These are phyloP conservation scores for Strombidium stylifer DNA, from an alignment of 73 alveolate species.

Conservation along the genomic window DNA sequence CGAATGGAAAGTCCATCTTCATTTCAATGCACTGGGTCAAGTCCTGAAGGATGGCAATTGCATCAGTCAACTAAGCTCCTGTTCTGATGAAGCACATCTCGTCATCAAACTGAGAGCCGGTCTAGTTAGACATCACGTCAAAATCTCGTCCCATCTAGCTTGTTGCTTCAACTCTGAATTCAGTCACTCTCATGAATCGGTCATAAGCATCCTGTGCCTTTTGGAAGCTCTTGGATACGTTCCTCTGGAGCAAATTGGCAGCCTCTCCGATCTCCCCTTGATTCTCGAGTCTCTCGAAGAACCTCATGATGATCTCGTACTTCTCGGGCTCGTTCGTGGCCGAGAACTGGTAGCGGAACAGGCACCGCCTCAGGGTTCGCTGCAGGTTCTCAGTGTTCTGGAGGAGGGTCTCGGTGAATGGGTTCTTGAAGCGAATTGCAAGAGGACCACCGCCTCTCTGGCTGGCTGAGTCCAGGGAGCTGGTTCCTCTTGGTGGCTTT, in stretches of 20 bases:
- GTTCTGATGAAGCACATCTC: no score
- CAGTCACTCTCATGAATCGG: background rate
- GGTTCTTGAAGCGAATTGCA: slow-evolving; percentile 4
- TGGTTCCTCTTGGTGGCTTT: no score
- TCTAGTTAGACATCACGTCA: no score
- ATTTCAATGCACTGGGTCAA: slow-evolving; percentile 29
- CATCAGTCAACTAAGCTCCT: no score
- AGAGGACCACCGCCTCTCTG: no score
- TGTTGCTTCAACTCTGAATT: background rate
- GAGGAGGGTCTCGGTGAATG: slow-evolving; percentile 14
- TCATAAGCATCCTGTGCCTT: slow-evolving; percentile 4
- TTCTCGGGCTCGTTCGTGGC: background rate
- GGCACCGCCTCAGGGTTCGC: slow-evolving; percentile 10
- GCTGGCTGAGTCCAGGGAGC: no score
- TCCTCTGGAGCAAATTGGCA: background rate
- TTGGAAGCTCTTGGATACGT: slow-evolving; percentile 1
- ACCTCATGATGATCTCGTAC: background rate
- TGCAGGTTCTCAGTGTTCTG: slow-evolving; percentile 9
- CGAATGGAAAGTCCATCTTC: slow-evolving; percentile 46
- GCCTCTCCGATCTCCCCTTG: background rate
- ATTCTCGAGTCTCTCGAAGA: slow-evolving; percentile 15
- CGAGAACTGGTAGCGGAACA: slow-evolving; percentile 8
- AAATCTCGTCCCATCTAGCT: background rate
- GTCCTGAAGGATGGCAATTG: background rate
- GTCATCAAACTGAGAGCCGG: no score